A percentile compares a stretch with the other conserved stretches of the same genome.
Evolutionary conservation across 805 yeast species (phyloP).

Genomic region (Naumovozyma baii): DNA sequence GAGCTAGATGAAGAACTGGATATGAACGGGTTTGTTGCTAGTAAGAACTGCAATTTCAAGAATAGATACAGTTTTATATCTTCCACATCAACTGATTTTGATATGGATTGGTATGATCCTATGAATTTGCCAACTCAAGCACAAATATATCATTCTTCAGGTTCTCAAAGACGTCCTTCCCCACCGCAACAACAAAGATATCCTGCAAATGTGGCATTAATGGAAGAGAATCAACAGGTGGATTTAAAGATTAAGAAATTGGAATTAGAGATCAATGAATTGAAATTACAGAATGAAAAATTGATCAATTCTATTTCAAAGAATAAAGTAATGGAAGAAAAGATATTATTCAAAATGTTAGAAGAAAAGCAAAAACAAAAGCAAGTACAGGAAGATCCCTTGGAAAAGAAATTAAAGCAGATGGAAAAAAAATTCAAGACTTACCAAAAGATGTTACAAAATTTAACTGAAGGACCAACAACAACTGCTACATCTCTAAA

Average conservation of each 20-base stretch:
- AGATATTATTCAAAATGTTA: conserved; percentile 10
- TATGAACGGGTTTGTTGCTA: conserved; percentile 6
- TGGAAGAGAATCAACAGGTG: conserved; percentile 1
- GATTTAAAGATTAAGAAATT: conserved; percentile 27
- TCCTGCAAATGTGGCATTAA: neutral
- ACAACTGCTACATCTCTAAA: neutral
- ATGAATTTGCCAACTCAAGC: too few species aligned
- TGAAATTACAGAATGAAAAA: conserved; percentile 28
- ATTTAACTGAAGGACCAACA: conserved; percentile 10
- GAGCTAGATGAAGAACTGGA: neutral
- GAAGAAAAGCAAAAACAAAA: conserved; percentile 6
- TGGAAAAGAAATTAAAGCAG: conserved; percentile 22
- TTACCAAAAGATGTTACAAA: conserved; percentile 20
- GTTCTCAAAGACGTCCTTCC: neutral
- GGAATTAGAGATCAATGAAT: conserved; percentile 27
- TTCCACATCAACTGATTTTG: conserved; percentile 25
- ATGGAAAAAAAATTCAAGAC: conserved; percentile 25
- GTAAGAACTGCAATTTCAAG: conserved; percentile 7
- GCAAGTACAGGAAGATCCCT: conserved; percentile 4
- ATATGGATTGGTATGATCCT: conserved; percentile 9
- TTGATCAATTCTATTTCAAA: conserved; percentile 22
- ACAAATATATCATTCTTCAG: conserved; percentile 2
- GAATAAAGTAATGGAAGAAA: conserved; percentile 21
- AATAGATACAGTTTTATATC: conserved; percentile 29
- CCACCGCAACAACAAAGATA: neutral